Percentiles rank a stretch among this genome's conserved stretches.
Evolutionary conservation across 495 filamentous ascomycete species (phyloP).

Genomic region (Articulospora tetracladia): DNA sequence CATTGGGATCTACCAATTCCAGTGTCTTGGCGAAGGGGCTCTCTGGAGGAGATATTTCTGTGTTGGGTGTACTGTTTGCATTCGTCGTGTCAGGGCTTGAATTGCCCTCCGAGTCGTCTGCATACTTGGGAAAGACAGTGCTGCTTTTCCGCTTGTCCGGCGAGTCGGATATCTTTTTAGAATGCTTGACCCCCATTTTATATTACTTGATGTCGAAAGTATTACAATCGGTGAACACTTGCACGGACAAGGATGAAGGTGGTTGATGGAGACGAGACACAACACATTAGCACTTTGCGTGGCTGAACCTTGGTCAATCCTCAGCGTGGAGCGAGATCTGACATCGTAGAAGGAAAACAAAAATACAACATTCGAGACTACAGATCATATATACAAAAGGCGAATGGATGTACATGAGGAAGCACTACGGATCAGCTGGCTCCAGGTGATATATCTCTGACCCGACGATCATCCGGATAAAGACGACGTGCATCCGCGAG

Average conservation of each 20-base stretch:
- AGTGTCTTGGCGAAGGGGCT: conserved; percentile 36
- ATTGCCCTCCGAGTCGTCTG: conserved; percentile 20
- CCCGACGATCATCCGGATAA: conserved; percentile 23
- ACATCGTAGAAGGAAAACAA: neutral
- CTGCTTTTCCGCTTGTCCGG: conserved; percentile 14
- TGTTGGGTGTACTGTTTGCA: conserved; percentile 39
- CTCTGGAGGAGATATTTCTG: conserved; percentile 45
- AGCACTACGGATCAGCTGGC: conserved; percentile 17
- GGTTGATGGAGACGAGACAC: neutral
- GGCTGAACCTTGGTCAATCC: neutral
- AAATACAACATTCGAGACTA: neutral
- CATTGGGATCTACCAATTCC: neutral
- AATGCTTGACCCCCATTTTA: neutral
- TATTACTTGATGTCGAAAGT: neutral
- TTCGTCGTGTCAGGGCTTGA: conserved; percentile 31
- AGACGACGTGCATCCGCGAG: conserved; percentile 16
- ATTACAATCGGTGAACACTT: neutral
- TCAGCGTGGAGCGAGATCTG: neutral
- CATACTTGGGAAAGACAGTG: conserved; percentile 22
- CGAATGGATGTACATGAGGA: neutral
- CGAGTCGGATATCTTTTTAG: conserved; percentile 12
- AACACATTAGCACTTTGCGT: neutral
- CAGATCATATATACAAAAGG: conserved; percentile 16
- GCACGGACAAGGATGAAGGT: neutral
- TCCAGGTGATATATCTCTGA: conserved; percentile 22